These are phyloP conservation scores for Balakata baccata DNA, from an alignment of 345 rosid species.

Conservation along the genomic window DNA sequence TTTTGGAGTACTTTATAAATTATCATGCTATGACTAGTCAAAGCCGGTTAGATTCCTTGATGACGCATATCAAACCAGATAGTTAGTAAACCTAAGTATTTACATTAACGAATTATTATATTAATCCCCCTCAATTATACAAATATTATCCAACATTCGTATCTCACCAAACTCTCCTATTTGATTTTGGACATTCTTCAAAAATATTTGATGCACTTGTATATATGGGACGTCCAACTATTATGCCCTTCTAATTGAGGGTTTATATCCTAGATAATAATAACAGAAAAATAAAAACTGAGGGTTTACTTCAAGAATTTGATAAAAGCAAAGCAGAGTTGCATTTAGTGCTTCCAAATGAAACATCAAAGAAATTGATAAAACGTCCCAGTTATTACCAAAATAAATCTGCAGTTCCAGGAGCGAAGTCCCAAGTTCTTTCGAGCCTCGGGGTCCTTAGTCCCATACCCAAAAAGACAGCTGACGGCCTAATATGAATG, in stretches of 20 bases:
- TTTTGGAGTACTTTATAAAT: too few relatives aligned
- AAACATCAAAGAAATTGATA: not conserved
- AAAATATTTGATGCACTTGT: not conserved
- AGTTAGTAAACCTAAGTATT: not conserved
- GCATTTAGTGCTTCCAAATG: not conserved
- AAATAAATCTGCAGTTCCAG: not conserved
- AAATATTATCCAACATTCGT: not conserved
- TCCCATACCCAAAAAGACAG: too few relatives aligned
- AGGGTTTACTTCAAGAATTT: too few relatives aligned
- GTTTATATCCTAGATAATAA: not conserved
- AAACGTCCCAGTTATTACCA: not conserved
- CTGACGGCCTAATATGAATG: too few relatives aligned
- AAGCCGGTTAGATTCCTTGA: slow-evolving; percentile 7
- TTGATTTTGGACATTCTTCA: not conserved
- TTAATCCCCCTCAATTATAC: not conserved
- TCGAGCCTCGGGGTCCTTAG: not conserved
- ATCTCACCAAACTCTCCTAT: not conserved
- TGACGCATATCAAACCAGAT: not conserved
- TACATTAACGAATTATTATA: not conserved
- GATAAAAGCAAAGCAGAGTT: too few relatives aligned
- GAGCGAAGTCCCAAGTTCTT: not conserved
- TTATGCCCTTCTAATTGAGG: not conserved
- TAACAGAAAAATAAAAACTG: too few relatives aligned
- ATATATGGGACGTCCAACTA: not conserved
- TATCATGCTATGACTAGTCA: not conserved